Evolutionary conservation across 805 yeast species (phyloP), one percentile per base, ranked within the genome.

Genomic region (Wickerhamiella brachini): DNA sequence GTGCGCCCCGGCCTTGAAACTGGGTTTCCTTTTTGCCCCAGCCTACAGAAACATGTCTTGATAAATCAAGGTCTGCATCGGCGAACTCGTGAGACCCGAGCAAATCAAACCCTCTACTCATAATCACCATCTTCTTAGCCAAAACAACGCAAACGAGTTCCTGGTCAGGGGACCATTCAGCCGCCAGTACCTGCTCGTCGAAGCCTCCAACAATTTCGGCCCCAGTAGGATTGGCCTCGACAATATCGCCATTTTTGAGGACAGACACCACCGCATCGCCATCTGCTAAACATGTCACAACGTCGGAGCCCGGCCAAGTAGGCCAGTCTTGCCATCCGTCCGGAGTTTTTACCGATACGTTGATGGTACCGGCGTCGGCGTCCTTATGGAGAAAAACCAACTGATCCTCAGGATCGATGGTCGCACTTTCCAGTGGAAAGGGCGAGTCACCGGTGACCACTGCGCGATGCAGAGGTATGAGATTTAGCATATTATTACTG

Each of bases 1-100:
- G 82, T 29, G 85, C 93, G 56, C 98, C 98, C 61, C 77, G 81
- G 49, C 99, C 99, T 66, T 83, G 80, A 66, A 93, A 93, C 68
- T 93, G 99, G 0, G 99, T 93, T 65, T 90, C 97, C 58, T 83
- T 81, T 55, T 83, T 85, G 62, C 99, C 99, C 99, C 99, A 93
- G 23, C 99, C 99, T 44, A 93, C 96, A 24, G 90, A 82, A 38
- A 93, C 96, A 62, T 93, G 95, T 57, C 80, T 81, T 1, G 88
- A 81, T 31, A 73, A 70, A 48, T 78, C 68, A 46, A 89, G 71
- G 63, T 93, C 98, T 8, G 73, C 75, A 0, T 76, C 69, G 45
- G 73, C 66, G 53, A 88, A 66, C 29, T 67, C 65, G 51, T 72
- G 73, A 61, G 90, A 97, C 10, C 78, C 69, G 22, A 90, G 73